Percentiles rank a stretch among this genome's conserved stretches.
These are phyloP conservation scores for Ophiostoma ulmi DNA, from an alignment of 2,329 filamentous ascomycete species.

Conservation along the genomic window DNA sequence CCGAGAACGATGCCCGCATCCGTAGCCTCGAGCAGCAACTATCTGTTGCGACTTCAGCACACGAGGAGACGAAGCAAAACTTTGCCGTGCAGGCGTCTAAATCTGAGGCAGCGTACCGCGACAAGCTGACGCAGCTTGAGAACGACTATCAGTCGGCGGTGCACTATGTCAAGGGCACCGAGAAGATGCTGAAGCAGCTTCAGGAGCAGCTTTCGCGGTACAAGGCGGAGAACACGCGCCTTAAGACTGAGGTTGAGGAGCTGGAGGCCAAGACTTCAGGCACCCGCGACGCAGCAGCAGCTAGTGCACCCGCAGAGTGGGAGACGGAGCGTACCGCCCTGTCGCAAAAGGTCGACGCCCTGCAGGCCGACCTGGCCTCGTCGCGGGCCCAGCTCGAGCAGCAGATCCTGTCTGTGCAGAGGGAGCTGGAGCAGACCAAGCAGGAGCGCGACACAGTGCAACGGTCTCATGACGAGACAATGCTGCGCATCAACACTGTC, in stretches of 20 bases:
- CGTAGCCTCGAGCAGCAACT: constrained; percentile 87
- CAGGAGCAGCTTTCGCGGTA: constrained; percentile 94
- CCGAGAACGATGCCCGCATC: constrained; percentile 62
- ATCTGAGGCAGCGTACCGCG: constrained; percentile 81
- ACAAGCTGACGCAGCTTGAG: constrained; percentile 88
- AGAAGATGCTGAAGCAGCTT: constrained; percentile 98
- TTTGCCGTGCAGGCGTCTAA: constrained; percentile 79
- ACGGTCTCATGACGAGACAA: constrained; percentile 49
- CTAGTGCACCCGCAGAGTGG: constrained; percentile 53
- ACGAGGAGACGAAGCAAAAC: constrained; percentile 75
- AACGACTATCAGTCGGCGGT: constrained; percentile 97
- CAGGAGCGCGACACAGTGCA: constrained; percentile 65
- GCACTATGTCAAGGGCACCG: constrained; percentile 95
- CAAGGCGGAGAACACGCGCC: constrained; percentile 75
- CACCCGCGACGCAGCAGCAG: constrained; percentile 35
- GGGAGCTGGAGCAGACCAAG: constrained; percentile 62
- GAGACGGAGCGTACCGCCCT: constrained; percentile 66
- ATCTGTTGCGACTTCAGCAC: constrained; percentile 66
- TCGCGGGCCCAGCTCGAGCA: constrained; percentile 65
- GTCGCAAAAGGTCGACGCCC: constrained; percentile 60
- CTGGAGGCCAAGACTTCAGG: constrained; percentile 48
- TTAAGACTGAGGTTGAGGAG: constrained; percentile 75
- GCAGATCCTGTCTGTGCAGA: constrained; percentile 62
- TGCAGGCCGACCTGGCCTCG: constrained; percentile 64
- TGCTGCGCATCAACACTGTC: constrained; percentile 53